Base-by-base conservation (phyloP, 2,329 filamentous ascomycete genomes). In the Penicillium brasilianum region DNA sequence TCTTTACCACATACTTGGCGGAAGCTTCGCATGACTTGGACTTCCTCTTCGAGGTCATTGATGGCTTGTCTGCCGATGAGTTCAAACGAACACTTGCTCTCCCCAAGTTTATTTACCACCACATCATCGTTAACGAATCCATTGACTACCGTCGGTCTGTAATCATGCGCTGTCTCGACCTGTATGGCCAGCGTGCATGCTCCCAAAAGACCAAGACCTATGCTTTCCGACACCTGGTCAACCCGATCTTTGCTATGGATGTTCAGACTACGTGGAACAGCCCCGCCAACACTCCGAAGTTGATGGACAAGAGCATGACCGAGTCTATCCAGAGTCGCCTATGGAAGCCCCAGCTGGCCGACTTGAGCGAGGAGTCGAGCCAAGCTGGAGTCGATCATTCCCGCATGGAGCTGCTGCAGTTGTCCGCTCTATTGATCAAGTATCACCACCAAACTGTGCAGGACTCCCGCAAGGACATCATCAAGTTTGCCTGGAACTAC, bases 401-500 rank as follows among this genome's bases (percentile, higher is more conserved):
- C 1, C 86, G 95, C 16, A 97, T 98, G 87, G 96, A 99, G 74
- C 86, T 97, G 10, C 85, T 99, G 49, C 96, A 99, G 75, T 85
- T 98, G 48, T 97, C 95, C 6, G 93, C 95, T 0, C 88, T 99
- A 81, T 83, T 99, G 41, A 90, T 99, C 77, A 99, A 99, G 74
- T 96, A 98, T 71, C 92, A 99, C 71, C 88, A 94, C 71, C 86
- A 87, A 34, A 90, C 93, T 57, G 85, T 99, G 1, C 91, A 96
- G 68, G 95, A 98, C 71, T 89, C 92, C 2, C 88, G 96, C 39
- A 99, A 99, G 77, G 95, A 99, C 66, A 94, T 99, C 64, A 99
- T 99, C 73, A 98, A 97, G 78, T 99, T 98, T 77, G 93, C 93
- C 3, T 99, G 95, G 95, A 97, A 93, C 18, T 98, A 97, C 74